These are phyloP conservation scores for Saccharomycopsis hybrid DNA, from an alignment of 1,139 yeast genomes.

Conservation along the genomic window DNA sequence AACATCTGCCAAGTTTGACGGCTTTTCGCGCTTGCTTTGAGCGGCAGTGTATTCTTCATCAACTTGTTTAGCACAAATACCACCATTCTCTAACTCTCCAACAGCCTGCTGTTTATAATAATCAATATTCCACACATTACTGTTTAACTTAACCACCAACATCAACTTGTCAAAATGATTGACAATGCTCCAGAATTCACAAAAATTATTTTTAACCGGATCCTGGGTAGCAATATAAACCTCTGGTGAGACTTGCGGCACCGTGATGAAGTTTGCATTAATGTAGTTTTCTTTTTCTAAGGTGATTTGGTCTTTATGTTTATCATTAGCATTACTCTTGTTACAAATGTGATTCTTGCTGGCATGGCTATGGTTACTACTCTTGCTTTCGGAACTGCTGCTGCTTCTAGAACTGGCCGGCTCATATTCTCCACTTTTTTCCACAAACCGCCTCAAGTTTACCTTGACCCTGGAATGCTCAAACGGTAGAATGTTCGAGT, in stretches of 20 bases:
- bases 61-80: no score
- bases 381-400: no score
- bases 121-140: neutral
- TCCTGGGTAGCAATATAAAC: conserved; percentile 2
- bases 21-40: no score
- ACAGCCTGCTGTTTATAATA: neutral
- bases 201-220: neutral
- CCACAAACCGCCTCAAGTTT: neutral
- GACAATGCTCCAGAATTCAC: neutral
- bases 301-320: neutral
- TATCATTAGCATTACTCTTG: no score
- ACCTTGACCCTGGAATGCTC: neutral
- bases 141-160: neutral
- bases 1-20: no score
- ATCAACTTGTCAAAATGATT: neutral
- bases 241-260: neutral
- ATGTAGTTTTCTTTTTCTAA: neutral
- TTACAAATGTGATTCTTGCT: no score
- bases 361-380: no score
- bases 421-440: neutral
- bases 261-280: neutral
- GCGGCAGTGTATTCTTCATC: no score
- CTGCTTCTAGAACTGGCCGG: no score
- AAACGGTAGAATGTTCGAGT: neutral
- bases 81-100: no score